Percentiles rank a stretch among this genome's conserved stretches.
Conservation (phyloP, 192 early-diverging fungal genomes). For the Spinellus fusiger region DNA sequence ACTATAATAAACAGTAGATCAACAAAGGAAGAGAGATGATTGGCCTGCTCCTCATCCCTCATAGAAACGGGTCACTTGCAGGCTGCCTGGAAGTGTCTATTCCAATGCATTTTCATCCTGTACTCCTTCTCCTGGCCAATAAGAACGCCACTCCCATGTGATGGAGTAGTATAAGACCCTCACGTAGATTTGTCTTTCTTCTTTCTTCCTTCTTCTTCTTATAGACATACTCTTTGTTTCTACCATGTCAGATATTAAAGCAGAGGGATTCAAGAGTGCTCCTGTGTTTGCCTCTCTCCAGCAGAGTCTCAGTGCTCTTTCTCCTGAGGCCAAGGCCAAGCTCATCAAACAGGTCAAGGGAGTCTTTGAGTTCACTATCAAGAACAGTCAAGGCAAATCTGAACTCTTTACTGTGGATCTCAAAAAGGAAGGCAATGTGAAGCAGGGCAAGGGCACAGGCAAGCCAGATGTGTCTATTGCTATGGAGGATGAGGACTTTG, state of each 20-base stretch:
- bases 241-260: slow-evolving; percentile 30
- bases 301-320: slow-evolving; percentile 47
- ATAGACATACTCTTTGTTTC: background rate
- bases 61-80: too few relatives aligned
- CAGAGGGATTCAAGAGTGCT: slow-evolving; percentile 68
- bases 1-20: too few relatives aligned
- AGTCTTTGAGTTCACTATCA: slow-evolving; percentile 84
- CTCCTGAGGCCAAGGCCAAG: slow-evolving; percentile 54
- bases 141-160: too few relatives aligned
- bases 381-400: slow-evolving; percentile 58
- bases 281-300: slow-evolving; percentile 68
- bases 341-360: slow-evolving; percentile 75
- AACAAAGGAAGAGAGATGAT: too few relatives aligned
- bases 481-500: slow-evolving; percentile 75
- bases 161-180: too few relatives aligned
- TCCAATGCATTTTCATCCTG: too few relatives aligned
- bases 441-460: slow-evolving; percentile 49
- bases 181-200: slow-evolving; percentile 1
- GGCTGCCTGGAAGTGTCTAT: too few relatives aligned
- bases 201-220: background rate
- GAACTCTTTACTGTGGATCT: slow-evolving; percentile 84
- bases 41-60: too few relatives aligned
- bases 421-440: slow-evolving; percentile 59
- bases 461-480: slow-evolving; percentile 70
- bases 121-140: too few relatives aligned